Evolutionary conservation across 352 stramenopile species (phyloP), one percentile per base, ranked within the genome.

Genomic region (Pythium insidiosum): DNA sequence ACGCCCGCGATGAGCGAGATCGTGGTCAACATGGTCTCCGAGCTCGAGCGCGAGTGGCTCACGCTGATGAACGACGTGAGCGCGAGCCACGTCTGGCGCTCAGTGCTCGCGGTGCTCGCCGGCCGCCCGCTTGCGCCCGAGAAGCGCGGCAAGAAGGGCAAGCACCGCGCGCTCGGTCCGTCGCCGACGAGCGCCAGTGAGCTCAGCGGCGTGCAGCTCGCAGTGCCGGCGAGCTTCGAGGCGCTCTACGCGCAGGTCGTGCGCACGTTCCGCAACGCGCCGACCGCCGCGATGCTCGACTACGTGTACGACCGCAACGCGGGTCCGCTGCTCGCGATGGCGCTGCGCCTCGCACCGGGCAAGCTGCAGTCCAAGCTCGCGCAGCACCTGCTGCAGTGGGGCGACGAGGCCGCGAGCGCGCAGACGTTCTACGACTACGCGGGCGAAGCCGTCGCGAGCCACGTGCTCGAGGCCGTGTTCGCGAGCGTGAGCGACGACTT

Each of bases 41-140:
- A 91, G 41, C 72, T 91, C 29, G 62, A 88, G 48, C 60, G 48
- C 41, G 79, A 91, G 57, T 91, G 79, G 79, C 66, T 91, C 42
- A 83, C 71, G n/a, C 60, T 91, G 16, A 83, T 88, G 69, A 88
- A 88, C 53, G 79, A 91, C 40, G 74, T 91, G 9, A 91, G 79
- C 42, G 79, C 79, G n/a, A 88, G 71, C 45, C 79, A 91, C 39
- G 79, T 91, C 37, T 57, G 88, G 44, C 79, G 79, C 19, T 85
- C 73, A 3, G 69, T 91, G 38, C 56, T 91, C 0, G 73, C 73
- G 2, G 63, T 74, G 33, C 58, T 91, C 15, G 73, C 66, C 5
- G 79, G 79, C 16, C 78, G 75, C 24, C 67, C 79, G 12, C 59
- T 88, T 2, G 68, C 84, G 18, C 47, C 66, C 4, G 76, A 91